A percentile compares a stretch with the other conserved stretches of the same genome.
phyloP scores from a whole-genome alignment of 176 grass and related monocot species.

The Oryza longistaminata region DNA sequence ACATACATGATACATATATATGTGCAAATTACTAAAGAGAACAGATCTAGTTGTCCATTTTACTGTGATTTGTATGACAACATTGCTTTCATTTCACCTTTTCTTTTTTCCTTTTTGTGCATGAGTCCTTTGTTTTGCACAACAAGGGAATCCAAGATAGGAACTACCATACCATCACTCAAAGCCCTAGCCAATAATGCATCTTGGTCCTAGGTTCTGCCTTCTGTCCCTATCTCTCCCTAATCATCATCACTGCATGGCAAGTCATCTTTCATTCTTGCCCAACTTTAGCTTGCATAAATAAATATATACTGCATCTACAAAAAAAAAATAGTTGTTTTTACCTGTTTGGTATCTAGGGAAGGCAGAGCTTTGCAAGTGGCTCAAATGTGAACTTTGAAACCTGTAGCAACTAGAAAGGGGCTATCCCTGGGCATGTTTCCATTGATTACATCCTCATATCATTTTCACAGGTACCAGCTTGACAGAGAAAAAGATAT shows the following conservation, averaged over 20 bases:
- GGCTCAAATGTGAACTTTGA: slow-evolving; percentile 40
- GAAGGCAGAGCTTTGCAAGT: slow-evolving; percentile 33
- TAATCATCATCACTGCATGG: slow-evolving; percentile 6
- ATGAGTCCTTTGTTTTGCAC: slow-evolving; percentile 33
- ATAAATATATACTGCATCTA: slow-evolving; percentile 27
- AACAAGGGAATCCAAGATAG: slow-evolving; percentile 45
- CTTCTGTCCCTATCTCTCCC: slow-evolving; percentile 22
- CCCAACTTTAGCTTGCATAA: slow-evolving; percentile 34
- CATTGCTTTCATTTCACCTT: background rate
- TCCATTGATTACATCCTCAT: background rate
- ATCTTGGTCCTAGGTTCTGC: slow-evolving; percentile 37
- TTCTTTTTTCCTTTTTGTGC: slow-evolving; percentile 20
- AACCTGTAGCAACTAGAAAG: slow-evolving; percentile 19
- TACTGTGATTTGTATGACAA: background rate
- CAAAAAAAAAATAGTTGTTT: background rate
- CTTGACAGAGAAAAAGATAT: slow-evolving; percentile 21
- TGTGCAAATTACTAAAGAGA: background rate
- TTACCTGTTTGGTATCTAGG: slow-evolving; percentile 40
- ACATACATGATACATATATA: background rate
- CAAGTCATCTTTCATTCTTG: slow-evolving; percentile 37
- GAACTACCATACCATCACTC: slow-evolving; percentile 15
- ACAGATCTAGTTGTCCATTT: background rate
- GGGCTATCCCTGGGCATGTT: slow-evolving; percentile 19
- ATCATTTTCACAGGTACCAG: slow-evolving; percentile 41
- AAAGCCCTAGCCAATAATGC: slow-evolving; percentile 38